Base-by-base conservation (phyloP, 192 early-diverging fungal genomes). In the Coemansia sp. region DNA sequence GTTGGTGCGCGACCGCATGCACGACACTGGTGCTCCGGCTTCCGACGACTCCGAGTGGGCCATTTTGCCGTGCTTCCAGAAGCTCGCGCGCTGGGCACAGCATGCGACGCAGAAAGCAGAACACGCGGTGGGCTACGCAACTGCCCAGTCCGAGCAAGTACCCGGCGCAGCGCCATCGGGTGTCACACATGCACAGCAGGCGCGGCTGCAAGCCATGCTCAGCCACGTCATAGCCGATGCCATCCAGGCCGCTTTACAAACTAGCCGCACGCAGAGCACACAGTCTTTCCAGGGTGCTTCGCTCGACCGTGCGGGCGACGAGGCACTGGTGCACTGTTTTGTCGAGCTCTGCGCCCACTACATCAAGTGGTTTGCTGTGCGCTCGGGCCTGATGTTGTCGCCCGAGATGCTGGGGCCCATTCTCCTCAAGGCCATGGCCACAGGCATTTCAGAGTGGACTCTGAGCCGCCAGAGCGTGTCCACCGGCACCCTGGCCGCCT, bases 41-140 rank as follows among this genome's bases (percentile, higher is more conserved):
- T 14, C 65, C 8, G 59, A 58, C 20, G 63, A 61, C 25, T 28
- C 39, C 3, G 55, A 59, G 30, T 73, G 70, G 70, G 51, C 70
- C 1, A 48, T 62, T 5, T 9, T 27, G 15, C 58, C 56, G 23
- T 66, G 70, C 46, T 73, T 73, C 63, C 63, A 62, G 41, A 60
- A 61, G 41, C 50, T 73, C 13, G 45, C 48, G 2, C 63, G 58
- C 39, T 45, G 53, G 22, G 62, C 69, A 15, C 33, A 26, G 22
- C 19, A 32, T 9, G 33, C 28, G 18, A 45, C 55, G 0, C 55
- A 53, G 37, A 47, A 49, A 3, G 11, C 17, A 14, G 66, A 69
- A n/a, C 27, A 50, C 33, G 45, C 42, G 14, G 39, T 27, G 7
- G n/a, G n/a, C n/a, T n/a, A n/a, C n/a, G n/a, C n/a, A n/a, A n/a